phyloP scores from a whole-genome alignment of 805 yeast genomes.

The Sporopachydermia quercuum region DNA sequence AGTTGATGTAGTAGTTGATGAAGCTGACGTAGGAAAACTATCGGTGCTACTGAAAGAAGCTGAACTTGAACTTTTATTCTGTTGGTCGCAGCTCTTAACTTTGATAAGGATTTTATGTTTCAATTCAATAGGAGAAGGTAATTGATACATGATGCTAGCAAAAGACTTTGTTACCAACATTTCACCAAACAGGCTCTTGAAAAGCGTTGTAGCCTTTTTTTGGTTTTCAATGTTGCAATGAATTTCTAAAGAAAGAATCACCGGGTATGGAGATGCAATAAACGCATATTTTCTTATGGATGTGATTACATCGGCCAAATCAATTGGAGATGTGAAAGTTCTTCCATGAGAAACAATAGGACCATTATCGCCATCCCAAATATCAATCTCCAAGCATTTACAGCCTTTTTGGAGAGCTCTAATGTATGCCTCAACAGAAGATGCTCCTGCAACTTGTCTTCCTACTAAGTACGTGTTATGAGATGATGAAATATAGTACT shows the following conservation, averaged over 20 bases:
- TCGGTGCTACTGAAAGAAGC: slow-evolving; percentile 8
- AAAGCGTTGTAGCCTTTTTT: slow-evolving; percentile 31
- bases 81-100: slow-evolving; percentile 41
- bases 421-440: slow-evolving; percentile 83
- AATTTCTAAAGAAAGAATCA: slow-evolving; percentile 74
- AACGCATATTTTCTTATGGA: slow-evolving; percentile 78
- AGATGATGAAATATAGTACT: slow-evolving; percentile 82
- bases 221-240: slow-evolving; percentile 66
- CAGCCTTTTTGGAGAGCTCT: slow-evolving; percentile 84
- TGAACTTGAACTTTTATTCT: slow-evolving; percentile 14
- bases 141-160: slow-evolving; percentile 12
- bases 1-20: slow-evolving; percentile 16
- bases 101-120: slow-evolving; percentile 64
- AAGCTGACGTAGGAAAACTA: slow-evolving; percentile 20
- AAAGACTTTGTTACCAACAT: slow-evolving; percentile 29
- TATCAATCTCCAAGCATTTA: slow-evolving; percentile 85
- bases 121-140: slow-evolving; percentile 66
- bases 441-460: slow-evolving; percentile 71
- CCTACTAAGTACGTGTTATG: slow-evolving; percentile 90
- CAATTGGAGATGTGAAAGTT: slow-evolving; percentile 63
- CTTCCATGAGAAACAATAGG: slow-evolving; percentile 89
- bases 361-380: slow-evolving; percentile 77
- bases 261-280: slow-evolving; percentile 72
- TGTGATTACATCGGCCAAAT: slow-evolving; percentile 51
- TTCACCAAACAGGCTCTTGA: slow-evolving; percentile 47